These are phyloP conservation scores for Boletales sp. DNA, from an alignment of 768 basidiomycete genomes.

Conservation along the genomic window DNA sequence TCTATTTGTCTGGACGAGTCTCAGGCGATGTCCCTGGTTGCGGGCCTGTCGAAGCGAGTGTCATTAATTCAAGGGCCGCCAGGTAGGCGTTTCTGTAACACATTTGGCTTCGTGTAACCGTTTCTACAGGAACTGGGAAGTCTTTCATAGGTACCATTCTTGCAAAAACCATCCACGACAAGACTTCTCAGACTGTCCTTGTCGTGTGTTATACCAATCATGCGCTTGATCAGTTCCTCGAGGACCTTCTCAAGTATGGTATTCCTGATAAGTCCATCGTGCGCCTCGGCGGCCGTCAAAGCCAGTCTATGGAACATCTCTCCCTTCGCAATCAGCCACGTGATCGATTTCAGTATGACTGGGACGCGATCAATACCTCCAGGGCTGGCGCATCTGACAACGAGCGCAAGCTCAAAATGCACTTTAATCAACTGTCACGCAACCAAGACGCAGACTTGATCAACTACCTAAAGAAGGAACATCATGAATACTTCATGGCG, in stretches of 20 bases:
- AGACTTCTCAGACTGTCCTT: constrained; percentile 46
- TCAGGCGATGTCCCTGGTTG: constrained; percentile 44
- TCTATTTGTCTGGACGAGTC: constrained; percentile 47
- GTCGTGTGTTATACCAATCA: constrained; percentile 74
- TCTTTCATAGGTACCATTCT: constrained; percentile 66
- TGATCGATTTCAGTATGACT: neutral
- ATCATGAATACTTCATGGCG: constrained; percentile 40
- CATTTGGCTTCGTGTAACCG: neutral
- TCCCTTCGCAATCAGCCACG: constrained; percentile 29
- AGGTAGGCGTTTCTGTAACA: constrained; percentile 35
- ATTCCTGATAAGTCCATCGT: constrained; percentile 49
- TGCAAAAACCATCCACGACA: constrained; percentile 53
- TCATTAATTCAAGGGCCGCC: constrained; percentile 71
- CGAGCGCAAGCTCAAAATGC: constrained; percentile 23
- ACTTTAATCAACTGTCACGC: constrained; percentile 10
- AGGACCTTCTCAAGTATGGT: constrained; percentile 53
- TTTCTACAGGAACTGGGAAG: constrained; percentile 59
- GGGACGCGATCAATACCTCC: constrained; percentile 14
- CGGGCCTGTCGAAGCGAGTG: constrained; percentile 50
- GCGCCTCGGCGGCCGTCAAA: constrained; percentile 57
- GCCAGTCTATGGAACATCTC: constrained; percentile 42
- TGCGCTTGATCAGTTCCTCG: constrained; percentile 65
- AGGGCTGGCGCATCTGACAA: constrained; percentile 31
- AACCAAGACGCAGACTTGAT: constrained; percentile 33
- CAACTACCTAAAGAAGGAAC: constrained; percentile 43